Evolutionary conservation across 495 filamentous ascomycete genomes (phyloP), one percentile per base, ranked within the genome.

Genomic region (Penicillium alfredii): DNA sequence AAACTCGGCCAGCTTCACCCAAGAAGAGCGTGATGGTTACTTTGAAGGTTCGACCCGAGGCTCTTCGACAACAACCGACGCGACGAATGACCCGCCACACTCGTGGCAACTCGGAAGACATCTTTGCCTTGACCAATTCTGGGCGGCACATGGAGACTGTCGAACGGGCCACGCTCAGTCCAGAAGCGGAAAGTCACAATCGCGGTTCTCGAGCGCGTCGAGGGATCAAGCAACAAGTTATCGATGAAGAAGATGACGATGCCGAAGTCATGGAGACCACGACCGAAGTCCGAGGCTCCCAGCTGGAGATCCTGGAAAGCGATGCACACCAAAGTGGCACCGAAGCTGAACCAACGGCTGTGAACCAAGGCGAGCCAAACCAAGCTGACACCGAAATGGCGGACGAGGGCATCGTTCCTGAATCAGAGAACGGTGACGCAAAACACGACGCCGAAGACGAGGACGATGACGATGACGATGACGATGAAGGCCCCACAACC

Each of bases 91-190:
- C 78, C 43, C 75, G 79, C 11, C 71, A 74, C 5, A 74, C 69
- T 12, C 74, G 77, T 27, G 76, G 76, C 38, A 63, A 73, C 6
- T 68, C 71, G 4, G 76, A 77, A 24, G 73, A 81, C 10, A 69
- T 82, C 9, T 63, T 80, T 26, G 78, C 72, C 11, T 65, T 94
- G 20, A 80, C 86, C 0, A 81, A 80, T 49, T 93, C 87, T 2
- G 88, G 88, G 8, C 76, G 71, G 48, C 85, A 93, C 54, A 75
- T 79, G 37, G 51, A 74, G 36, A 66, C 74, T 9, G 65, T 80
- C 18, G 59, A 72, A 38, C 64, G 72, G 18, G 76, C 73, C 25
- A 86, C 84, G 8, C 69, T 57, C 24, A 87, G 76, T 42, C 88
- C 86, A 2, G 84, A 88, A 45, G 48, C 67, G 19, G 55, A 69